phyloP scores from a whole-genome alignment of 2,329 filamentous ascomycete genomes.

The Aspergillus sp. region DNA sequence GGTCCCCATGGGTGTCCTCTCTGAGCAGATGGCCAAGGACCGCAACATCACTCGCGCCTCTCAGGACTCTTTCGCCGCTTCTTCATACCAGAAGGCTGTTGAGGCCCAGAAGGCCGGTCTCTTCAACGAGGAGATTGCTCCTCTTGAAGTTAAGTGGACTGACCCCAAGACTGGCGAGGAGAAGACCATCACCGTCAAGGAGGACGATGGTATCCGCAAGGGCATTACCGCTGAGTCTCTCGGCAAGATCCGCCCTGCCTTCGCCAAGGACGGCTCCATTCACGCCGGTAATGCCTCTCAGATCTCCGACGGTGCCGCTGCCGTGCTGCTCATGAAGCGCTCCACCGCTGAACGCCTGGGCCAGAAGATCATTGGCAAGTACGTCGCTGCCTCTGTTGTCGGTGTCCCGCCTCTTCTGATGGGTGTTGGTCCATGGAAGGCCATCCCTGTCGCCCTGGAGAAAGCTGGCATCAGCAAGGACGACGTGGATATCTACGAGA shows the following conservation, averaged over 20 bases:
- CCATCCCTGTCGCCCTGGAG: slow-evolving; percentile 84
- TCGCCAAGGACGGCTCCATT: slow-evolving; percentile 85
- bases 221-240: slow-evolving; percentile 83
- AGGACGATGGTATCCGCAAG: slow-evolving; percentile 79
- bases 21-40: slow-evolving; percentile 90
- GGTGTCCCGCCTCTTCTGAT: slow-evolving; percentile 91
- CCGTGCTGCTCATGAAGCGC: slow-evolving; percentile 92
- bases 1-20: slow-evolving; percentile 90
- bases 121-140: slow-evolving; percentile 85
- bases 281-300: slow-evolving; percentile 95
- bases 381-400: slow-evolving; percentile 74
- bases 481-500: slow-evolving; percentile 95
- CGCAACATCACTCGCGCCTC: slow-evolving; percentile 61
- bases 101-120: slow-evolving; percentile 82
- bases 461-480: slow-evolving; percentile 80
- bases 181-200: slow-evolving; percentile 72
- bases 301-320: slow-evolving; percentile 91
- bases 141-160: slow-evolving; percentile 77
- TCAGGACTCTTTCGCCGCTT: slow-evolving; percentile 92
- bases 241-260: slow-evolving; percentile 84
- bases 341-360: slow-evolving; percentile 81
- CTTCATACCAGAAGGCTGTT: slow-evolving; percentile 82
- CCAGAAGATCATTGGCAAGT: slow-evolving; percentile 88
- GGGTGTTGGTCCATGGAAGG: slow-evolving; percentile 92
- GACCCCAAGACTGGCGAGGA: slow-evolving; percentile 86